phyloP scores from a whole-genome alignment of 2,329 filamentous ascomycete species.

The Phoma sp. region DNA sequence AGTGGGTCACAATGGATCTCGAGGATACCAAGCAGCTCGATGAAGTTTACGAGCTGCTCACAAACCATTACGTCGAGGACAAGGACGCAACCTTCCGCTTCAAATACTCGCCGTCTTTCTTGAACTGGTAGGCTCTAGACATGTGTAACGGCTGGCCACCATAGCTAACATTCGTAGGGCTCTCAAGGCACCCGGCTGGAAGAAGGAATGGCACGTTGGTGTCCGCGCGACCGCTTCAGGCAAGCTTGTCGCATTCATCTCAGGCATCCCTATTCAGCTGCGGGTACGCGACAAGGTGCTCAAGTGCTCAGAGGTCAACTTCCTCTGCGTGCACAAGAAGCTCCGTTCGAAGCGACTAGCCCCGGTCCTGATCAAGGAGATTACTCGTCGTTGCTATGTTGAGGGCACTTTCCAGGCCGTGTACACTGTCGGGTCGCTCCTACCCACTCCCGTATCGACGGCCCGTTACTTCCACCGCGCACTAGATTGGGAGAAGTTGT shows the following conservation, averaged over 20 bases:
- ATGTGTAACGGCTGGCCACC: background rate
- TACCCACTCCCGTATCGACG: conserved; percentile 90
- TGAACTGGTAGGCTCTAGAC: conserved; percentile 77
- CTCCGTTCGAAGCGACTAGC: conserved; percentile 90
- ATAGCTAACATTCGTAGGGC: conserved; percentile 65
- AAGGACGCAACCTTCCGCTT: conserved; percentile 97
- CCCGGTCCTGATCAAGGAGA: conserved; percentile 95
- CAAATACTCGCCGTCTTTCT: conserved; percentile 88
- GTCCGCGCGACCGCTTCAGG: conserved; percentile 83
- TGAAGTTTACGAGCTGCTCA: conserved; percentile 90
- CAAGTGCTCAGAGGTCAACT: conserved; percentile 92
- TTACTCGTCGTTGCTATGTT: conserved; percentile 89
- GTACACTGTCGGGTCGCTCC: conserved; percentile 89
- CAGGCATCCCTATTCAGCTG: conserved; percentile 85
- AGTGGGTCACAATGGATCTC: conserved; percentile 93
- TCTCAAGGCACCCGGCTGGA: conserved; percentile 93
- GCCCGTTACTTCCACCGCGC: conserved; percentile 95
- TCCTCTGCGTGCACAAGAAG: conserved; percentile 98
- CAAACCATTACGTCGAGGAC: conserved; percentile 96
- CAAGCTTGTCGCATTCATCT: conserved; percentile 95
- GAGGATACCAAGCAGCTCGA: conserved; percentile 77
- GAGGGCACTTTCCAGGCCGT: conserved; percentile 91
- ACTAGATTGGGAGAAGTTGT: conserved; percentile 94
- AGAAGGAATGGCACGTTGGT: conserved; percentile 92
- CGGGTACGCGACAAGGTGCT: conserved; percentile 79